Percentiles rank a stretch among this genome's conserved stretches.
These are phyloP conservation scores for Pneumocystis sp. DNA, from an alignment of 1,139 yeast genomes.

Conservation along the genomic window DNA sequence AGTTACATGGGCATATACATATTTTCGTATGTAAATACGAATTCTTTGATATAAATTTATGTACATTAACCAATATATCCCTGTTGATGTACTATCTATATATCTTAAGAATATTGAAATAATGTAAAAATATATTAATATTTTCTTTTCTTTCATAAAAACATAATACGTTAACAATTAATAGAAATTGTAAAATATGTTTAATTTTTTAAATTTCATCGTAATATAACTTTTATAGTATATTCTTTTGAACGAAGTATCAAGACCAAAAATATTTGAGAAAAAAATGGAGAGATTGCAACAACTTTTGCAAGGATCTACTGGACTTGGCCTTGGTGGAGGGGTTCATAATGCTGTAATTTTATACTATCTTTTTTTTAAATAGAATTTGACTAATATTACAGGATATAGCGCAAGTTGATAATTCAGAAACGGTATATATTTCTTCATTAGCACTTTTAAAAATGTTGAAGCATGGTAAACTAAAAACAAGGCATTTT, in stretches of 20 bases:
- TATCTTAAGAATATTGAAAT: too few species aligned
- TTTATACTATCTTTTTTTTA: neutral
- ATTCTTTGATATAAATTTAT: too few species aligned
- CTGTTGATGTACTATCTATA: too few species aligned
- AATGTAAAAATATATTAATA: too few species aligned
- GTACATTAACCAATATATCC: too few species aligned
- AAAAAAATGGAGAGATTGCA: neutral
- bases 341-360: neutral
- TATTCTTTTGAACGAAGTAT: neutral
- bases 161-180: too few species aligned
- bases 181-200: too few species aligned
- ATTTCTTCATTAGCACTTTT: conserved; percentile 87
- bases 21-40: too few species aligned
- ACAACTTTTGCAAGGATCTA: neutral
- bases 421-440: conserved; percentile 90
- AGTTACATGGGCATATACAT: too few species aligned
- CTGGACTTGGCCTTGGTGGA: neutral
- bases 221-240: too few species aligned
- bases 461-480: conserved; percentile 93
- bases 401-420: conserved; percentile 68
- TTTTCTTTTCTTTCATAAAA: too few species aligned
- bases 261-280: neutral
- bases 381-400: neutral
- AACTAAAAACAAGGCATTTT: conserved; percentile 6
- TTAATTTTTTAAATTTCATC: too few species aligned